Evolutionary conservation across 2,329 filamentous ascomycete genomes (phyloP), one percentile per base, ranked within the genome.

Genomic region (Fusarium pseudocircinatum): DNA sequence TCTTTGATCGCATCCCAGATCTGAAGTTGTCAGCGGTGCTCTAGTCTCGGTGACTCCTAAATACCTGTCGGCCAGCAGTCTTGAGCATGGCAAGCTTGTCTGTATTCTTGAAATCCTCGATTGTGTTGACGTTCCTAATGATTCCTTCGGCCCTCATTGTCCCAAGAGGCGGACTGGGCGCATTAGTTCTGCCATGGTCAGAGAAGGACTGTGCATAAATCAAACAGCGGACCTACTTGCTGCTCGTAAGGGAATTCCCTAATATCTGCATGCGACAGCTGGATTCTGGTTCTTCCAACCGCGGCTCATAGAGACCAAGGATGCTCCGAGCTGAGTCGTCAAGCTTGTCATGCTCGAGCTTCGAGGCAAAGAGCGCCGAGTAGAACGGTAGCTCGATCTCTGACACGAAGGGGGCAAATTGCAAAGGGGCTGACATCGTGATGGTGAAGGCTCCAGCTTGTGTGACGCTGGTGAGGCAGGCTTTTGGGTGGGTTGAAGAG

Each of bases 1-100:
- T 99, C 96, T 75, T 95, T 92, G 79, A 99, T 98, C 32, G 96
- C 96, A 82, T 98, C 95, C 96, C 96, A 98, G 70, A 99, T 95
- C 93, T 97, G 79, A n/a, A 42, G 18, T 15, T 42, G 65, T 79
- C 50, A 80, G 75, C 37, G 32, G 24, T 6, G 12, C 26, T 22
- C 24, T 34, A 50, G 20, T 18, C 13, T 67, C 47, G 16, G 13
- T 34, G 18, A 18, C 10, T 11, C 16, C 16, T 12, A 60, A 60
- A 78, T 85, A 95, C 94, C 83, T 93, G 96, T 79, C 90, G 90
- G 16, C 92, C 96, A 42, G 94, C 92, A 70, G 92, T 91, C 70
- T 94, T 90, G 53, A 98, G 87, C 82, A 97, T 91, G 39, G 91
- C 90, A 16, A 87, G 81, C 81, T 96, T 96, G 82, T 98, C 94